Percentiles rank a stretch among this genome's conserved stretches.
Evolutionary conservation across 2,329 filamentous ascomycete genomes (phyloP).

Genomic region (Penicillium sp.): DNA sequence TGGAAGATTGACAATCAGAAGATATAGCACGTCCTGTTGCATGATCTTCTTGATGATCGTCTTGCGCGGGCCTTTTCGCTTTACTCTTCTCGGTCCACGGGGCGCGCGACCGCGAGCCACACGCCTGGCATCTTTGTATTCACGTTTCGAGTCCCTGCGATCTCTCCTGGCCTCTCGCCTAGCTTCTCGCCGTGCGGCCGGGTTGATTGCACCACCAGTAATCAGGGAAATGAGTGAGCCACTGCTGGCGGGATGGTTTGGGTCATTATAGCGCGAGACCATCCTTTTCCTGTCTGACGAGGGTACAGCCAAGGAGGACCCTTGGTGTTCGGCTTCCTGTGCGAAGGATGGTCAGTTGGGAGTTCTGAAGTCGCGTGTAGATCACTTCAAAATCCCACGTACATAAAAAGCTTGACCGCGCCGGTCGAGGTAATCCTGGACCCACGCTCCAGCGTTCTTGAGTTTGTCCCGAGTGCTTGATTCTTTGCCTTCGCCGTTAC

Average conservation of each 20-base stretch:
- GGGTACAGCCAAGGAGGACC: constrained; percentile 7
- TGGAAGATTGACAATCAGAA: constrained; percentile 15
- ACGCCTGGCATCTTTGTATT: constrained; percentile 1
- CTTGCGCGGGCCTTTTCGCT: not conserved
- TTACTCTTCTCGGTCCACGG: constrained; percentile 3
- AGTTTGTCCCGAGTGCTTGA: not conserved
- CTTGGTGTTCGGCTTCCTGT: constrained; percentile 11
- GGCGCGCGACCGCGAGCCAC: constrained; percentile 2
- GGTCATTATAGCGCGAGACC: constrained; percentile 16
- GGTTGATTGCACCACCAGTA: constrained; percentile 9
- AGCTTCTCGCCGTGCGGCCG: not conserved
- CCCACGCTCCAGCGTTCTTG: constrained; percentile 10
- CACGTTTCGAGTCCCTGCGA: not conserved
- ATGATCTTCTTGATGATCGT: constrained; percentile 11
- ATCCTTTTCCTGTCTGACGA: not conserved
- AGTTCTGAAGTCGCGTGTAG: not conserved
- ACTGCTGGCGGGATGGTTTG: constrained; percentile 14
- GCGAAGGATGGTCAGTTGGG: too few species aligned
- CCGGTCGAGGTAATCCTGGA: constrained; percentile 17
- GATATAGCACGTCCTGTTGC: constrained; percentile 13
- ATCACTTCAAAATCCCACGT: not conserved
- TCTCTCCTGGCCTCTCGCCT: not conserved
- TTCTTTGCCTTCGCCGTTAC: not conserved
- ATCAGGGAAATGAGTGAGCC: constrained; percentile 13
- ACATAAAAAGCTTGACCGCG: constrained; percentile 13